Evolutionary conservation across 2,329 filamentous ascomycete genomes (phyloP).

Genomic region (Penicillium hordei): DNA sequence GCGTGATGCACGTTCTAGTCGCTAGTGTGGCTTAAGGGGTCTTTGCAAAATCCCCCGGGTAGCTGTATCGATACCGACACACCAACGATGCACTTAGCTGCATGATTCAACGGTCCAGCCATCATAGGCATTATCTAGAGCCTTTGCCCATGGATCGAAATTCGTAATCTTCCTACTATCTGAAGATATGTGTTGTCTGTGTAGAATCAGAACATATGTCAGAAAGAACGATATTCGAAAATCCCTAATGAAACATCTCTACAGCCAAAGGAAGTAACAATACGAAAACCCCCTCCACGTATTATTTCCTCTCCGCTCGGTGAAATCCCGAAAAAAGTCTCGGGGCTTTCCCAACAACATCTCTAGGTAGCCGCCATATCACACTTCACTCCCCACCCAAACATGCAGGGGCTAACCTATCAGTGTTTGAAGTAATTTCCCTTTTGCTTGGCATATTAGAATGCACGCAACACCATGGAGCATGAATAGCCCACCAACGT

Average conservation of each 20-base stretch:
- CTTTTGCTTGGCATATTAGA: constrained; percentile 7
- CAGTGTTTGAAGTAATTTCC: constrained; percentile 10
- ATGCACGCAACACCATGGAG: constrained; percentile 3
- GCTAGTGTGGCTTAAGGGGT: neutral
- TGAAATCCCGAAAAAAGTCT: neutral
- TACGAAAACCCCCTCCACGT: neutral
- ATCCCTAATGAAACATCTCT: neutral
- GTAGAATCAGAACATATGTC: neutral
- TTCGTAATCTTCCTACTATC: neutral
- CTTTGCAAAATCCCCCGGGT: neutral
- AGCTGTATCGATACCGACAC: neutral
- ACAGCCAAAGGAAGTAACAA: neutral
- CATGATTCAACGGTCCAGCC: neutral
- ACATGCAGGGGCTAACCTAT: constrained; percentile 23
- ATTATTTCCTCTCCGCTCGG: neutral
- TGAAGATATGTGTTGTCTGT: neutral
- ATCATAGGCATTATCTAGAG: neutral
- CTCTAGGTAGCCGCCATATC: neutral
- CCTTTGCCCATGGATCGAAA: neutral
- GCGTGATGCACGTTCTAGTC: neutral
- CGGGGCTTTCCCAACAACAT: neutral
- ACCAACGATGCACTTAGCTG: neutral
- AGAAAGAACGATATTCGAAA: neutral
- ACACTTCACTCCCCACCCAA: constrained; percentile 3
- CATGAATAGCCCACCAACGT: constrained; percentile 8